Percentiles rank a stretch among this genome's conserved stretches.
Conservation (phyloP, 768 basidiomycete genomes). For the Rhodotorula graminis region DNA sequence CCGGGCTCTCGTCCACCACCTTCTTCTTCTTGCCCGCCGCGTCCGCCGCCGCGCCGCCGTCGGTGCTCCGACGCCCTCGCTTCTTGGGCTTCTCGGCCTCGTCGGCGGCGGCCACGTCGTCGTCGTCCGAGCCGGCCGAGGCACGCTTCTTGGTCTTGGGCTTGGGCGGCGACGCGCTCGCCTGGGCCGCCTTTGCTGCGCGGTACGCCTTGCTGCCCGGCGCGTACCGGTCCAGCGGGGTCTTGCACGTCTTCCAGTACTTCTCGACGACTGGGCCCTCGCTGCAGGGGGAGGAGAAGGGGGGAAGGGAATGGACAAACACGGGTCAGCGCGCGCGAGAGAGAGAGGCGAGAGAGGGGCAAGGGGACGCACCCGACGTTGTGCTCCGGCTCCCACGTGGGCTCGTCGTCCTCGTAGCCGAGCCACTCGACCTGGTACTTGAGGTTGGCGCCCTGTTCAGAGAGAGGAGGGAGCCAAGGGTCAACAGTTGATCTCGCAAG, state of each 20-base stretch:
- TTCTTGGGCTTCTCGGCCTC: neutral
- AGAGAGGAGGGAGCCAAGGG: neutral
- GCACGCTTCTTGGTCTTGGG: neutral
- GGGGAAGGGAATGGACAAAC: neutral
- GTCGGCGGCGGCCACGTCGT: neutral
- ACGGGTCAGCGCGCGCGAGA: neutral
- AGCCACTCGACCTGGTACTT: conserved; percentile 14
- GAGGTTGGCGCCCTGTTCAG: neutral
- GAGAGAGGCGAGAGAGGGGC: no score
- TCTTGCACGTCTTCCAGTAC: conserved; percentile 3
- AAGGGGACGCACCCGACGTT: conserved; percentile 1
- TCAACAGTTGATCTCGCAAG: neutral
- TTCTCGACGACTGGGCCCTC: neutral
- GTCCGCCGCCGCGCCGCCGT: neutral
- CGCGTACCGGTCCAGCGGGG: conserved; percentile 13
- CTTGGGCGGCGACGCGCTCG: neutral
- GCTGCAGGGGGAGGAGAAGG: neutral
- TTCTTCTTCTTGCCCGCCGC: neutral
- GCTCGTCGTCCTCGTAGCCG: conserved; percentile 7
- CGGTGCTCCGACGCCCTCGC: neutral
- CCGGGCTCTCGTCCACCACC: neutral
- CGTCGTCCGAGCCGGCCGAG: neutral
- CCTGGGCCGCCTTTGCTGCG: neutral
- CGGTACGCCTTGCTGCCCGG: conserved; percentile 8
- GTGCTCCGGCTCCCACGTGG: conserved; percentile 14